Evolutionary conservation across 2,329 filamentous ascomycete genomes (phyloP).

Genomic region (Dactylellina cionopaga): DNA sequence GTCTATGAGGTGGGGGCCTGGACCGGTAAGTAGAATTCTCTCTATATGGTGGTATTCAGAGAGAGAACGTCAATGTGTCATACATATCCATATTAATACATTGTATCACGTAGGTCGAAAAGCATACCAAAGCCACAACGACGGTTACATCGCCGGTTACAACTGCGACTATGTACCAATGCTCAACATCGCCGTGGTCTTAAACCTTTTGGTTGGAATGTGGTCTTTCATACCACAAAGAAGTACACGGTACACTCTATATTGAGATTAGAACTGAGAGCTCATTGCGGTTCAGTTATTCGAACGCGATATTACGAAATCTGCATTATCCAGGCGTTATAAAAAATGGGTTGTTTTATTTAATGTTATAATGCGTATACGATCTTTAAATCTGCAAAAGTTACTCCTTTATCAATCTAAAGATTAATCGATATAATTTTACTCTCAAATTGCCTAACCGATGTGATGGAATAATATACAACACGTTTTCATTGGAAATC

Average conservation of each 20-base stretch:
- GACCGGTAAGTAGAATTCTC: conserved; percentile 31
- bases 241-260: too few species aligned
- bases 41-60: too few species aligned
- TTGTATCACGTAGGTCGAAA: not conserved
- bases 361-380: too few species aligned
- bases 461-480: not conserved
- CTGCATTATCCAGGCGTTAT: too few species aligned
- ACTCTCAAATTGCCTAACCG: not conserved
- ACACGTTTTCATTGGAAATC: not conserved
- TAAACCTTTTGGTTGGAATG: too few species aligned
- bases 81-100: not conserved
- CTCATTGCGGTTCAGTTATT: not conserved
- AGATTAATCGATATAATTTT: not conserved
- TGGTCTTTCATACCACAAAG: too few species aligned
- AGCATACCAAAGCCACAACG: not conserved
- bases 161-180: conserved; percentile 12
- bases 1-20: not conserved
- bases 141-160: conserved; percentile 1
- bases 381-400: too few species aligned
- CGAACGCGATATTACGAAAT: not conserved
- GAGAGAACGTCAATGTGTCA: too few species aligned
- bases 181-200: conserved; percentile 11
- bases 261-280: not conserved
- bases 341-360: too few species aligned
- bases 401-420: not conserved